Base-by-base conservation (phyloP, 139 green algal genomes). In the Volvox reticuliferus region DNA sequence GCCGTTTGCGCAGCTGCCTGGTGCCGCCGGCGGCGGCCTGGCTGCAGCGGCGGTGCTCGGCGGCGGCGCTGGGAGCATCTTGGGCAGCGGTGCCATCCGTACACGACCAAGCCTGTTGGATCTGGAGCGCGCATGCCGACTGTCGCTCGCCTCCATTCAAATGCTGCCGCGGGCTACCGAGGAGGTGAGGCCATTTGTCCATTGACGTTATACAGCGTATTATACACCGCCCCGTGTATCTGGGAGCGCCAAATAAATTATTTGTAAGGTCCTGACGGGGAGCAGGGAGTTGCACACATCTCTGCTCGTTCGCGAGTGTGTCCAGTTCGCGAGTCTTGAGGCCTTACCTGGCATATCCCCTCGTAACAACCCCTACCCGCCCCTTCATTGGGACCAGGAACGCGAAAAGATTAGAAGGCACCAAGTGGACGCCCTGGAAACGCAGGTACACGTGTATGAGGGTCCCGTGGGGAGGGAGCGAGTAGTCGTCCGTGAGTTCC, bases 111-210 rank as follows among this genome's bases (percentile, higher is more conserved):
- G 69, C 69, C 18, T 89, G 69, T 17, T 89, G 37, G 85, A 89
- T 61, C 85, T 89, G 37, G 85, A 89, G 69, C 69, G 85, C 16
- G 85, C 85, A 13, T 89, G 85, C 69, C 37, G 85, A 36, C 37
- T 89, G 69, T 89, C 85, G 0, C 28, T 89, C 16, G 85, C 85
- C 3, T 67, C 85, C n/a, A 82, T 89, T 33, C 85, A 89, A 21
- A 20, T 32, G 17, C 69, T 89, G 69, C 85, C 85, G 0, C 28
- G 44, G 20, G 14, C 85, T 0, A 89, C 85, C 18, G 69, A 89
- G 14, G 85, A 89, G 69, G 85, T 89, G 85, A 17, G 68, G 17
- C 6, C 44, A 55, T 5, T 55, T 55, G 44, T 55, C 44, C 9
- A 55, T 55, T 9, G 44, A 55, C 44, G 44, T 9, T 9, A 55